Evolutionary conservation across 2,329 filamentous ascomycete species (phyloP).

Genomic region (Diplodia scrobiculata): DNA sequence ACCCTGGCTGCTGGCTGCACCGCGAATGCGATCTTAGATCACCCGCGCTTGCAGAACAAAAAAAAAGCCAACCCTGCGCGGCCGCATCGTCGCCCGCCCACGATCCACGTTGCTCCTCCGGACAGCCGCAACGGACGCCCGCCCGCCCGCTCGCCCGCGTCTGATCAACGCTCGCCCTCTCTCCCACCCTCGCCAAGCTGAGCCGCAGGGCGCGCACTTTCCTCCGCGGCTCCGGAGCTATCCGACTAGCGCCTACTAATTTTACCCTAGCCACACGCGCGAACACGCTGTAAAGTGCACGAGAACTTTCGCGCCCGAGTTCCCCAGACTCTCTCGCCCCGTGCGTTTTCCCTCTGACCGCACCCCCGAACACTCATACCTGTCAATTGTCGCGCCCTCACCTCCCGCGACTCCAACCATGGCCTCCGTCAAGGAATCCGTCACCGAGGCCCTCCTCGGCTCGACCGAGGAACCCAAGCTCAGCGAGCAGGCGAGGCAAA

Average conservation of each 20-base stretch:
- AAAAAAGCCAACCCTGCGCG: conserved; percentile 8
- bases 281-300: conserved; percentile 20
- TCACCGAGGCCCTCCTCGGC: conserved; percentile 66
- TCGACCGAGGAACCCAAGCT: conserved; percentile 60
- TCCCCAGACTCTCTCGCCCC: conserved; percentile 20
- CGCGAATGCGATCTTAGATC: conserved; percentile 24
- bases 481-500: conserved; percentile 72
- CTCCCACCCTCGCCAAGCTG: conserved; percentile 21
- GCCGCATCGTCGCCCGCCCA: conserved; percentile 6
- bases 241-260: conserved; percentile 27
- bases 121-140: background rate
- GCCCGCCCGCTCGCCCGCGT: conserved; percentile 21
- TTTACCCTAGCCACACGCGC: conserved; percentile 22
- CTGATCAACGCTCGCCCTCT: background rate
- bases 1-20: conserved; percentile 9
- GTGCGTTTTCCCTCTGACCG: conserved; percentile 24
- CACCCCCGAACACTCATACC: conserved; percentile 3
- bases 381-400: conserved; percentile 24
- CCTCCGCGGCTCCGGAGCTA: conserved; percentile 26
- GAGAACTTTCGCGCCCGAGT: conserved; percentile 9
- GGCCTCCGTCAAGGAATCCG: conserved; percentile 66
- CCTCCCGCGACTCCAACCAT: conserved; percentile 19
- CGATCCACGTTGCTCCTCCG: background rate
- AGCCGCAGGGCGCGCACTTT: conserved; percentile 20
- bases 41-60: conserved; percentile 6